Evolutionary conservation across 176 grass and related monocot species (phyloP).

Genomic region (Rhynchospora tenuis): DNA sequence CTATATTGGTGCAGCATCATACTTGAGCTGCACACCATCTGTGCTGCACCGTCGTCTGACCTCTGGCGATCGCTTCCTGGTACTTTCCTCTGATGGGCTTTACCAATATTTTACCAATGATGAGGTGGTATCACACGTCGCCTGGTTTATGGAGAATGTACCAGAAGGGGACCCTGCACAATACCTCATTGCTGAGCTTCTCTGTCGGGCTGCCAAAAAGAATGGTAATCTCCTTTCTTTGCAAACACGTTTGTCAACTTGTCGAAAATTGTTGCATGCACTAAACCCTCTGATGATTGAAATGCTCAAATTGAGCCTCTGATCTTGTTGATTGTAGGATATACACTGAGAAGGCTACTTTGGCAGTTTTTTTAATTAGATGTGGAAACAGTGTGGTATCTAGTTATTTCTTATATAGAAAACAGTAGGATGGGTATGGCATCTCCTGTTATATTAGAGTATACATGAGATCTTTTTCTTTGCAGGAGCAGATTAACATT

Average conservation of each 20-base stretch:
- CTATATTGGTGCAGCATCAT: constrained; percentile 59
- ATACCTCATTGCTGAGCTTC: constrained; percentile 79
- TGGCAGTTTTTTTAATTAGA: not conserved
- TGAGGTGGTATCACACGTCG: constrained; percentile 80
- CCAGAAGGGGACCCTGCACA: constrained; percentile 92
- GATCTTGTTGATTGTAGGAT: not conserved
- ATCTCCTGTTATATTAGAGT: not conserved
- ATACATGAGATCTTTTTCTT: not conserved
- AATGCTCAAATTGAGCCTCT: constrained; percentile 2
- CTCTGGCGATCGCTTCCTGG: constrained; percentile 63
- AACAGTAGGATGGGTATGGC: not conserved
- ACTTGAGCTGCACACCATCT: constrained; percentile 74
- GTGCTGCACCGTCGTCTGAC: constrained; percentile 71
- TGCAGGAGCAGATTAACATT: not conserved
- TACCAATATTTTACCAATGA: constrained; percentile 95
- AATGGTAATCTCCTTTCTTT: constrained; percentile 48
- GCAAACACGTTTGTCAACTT: not conserved
- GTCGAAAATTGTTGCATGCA: not conserved
- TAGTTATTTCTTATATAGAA: not conserved
- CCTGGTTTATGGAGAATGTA: constrained; percentile 91
- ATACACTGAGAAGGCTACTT: not conserved
- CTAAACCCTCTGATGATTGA: not conserved
- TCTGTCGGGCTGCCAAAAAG: constrained; percentile 87
- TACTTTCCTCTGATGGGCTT: constrained; percentile 81
- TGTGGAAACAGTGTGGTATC: not conserved